Evolutionary conservation across 169 alveolate genomes (phyloP).

Genomic region (Blepharisma undulans): DNA sequence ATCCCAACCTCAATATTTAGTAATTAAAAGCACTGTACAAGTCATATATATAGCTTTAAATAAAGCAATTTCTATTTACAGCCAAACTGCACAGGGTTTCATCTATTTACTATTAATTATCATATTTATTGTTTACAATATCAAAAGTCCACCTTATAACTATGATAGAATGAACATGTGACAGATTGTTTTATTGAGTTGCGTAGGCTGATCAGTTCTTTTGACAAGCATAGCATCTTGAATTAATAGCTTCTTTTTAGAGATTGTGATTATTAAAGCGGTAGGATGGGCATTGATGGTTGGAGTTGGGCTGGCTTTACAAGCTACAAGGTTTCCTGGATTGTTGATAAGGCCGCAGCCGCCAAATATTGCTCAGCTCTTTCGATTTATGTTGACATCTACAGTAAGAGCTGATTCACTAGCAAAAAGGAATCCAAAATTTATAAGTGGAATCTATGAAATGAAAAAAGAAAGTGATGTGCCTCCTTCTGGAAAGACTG

Average conservation of each 20-base stretch:
- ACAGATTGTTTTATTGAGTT: neutral
- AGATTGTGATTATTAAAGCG: neutral
- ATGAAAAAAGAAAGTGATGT: neutral
- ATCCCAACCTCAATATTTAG: neutral
- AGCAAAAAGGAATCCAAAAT: neutral
- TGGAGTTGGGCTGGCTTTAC: neutral
- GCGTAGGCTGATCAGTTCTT: neutral
- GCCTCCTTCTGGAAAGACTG: neutral
- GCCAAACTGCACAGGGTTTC: neutral
- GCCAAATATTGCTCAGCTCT: neutral
- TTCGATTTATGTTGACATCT: neutral
- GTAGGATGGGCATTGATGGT: neutral
- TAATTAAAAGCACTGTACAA: neutral
- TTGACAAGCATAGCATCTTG: neutral
- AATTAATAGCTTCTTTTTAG: neutral
- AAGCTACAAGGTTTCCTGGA: neutral
- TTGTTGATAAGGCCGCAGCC: neutral
- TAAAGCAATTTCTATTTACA: neutral
- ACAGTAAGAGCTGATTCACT: neutral
- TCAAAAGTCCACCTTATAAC: neutral
- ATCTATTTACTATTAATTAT: neutral
- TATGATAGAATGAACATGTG: neutral
- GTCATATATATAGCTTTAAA: neutral
- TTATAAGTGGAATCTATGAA: neutral
- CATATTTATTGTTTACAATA: neutral